These are phyloP conservation scores for Pseudocercospora vitis DNA, from an alignment of 2,329 filamentous ascomycete genomes.

Conservation along the genomic window DNA sequence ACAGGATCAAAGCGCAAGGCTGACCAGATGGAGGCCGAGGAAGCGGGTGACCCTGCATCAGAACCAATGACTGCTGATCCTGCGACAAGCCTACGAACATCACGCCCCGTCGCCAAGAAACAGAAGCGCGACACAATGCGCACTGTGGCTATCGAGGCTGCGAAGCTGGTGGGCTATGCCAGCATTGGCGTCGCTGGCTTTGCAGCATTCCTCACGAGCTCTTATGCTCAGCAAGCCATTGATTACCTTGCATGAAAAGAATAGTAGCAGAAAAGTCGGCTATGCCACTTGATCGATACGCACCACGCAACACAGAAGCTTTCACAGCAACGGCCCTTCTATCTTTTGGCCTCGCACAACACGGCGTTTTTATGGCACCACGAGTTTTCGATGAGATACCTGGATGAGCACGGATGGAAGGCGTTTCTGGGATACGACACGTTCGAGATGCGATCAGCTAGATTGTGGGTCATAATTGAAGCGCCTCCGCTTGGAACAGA, in stretches of 20 bases:
- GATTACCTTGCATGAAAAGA: slow-evolving; percentile 26
- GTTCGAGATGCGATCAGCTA: too few species aligned
- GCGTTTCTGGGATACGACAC: not conserved
- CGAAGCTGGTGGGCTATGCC: slow-evolving; percentile 25
- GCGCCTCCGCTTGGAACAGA: too few species aligned
- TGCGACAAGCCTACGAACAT: slow-evolving; percentile 13
- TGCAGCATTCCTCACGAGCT: slow-evolving; percentile 32
- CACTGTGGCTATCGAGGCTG: slow-evolving; percentile 16
- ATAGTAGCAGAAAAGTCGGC: too few species aligned
- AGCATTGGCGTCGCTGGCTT: slow-evolving; percentile 28
- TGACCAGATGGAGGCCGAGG: slow-evolving; percentile 19
- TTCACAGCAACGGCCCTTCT: not conserved
- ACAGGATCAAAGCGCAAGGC: slow-evolving; percentile 33
- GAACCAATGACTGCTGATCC: slow-evolving; percentile 11
- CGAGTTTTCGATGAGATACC: slow-evolving; percentile 2
- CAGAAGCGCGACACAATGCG: slow-evolving; percentile 12
- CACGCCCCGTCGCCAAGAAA: slow-evolving; percentile 1
- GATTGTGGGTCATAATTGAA: too few species aligned
- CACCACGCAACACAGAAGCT: not conserved
- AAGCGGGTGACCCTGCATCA: slow-evolving; percentile 8
- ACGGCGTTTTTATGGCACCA: not conserved
- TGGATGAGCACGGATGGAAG: not conserved
- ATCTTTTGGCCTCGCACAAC: not conserved
- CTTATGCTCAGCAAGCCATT: slow-evolving; percentile 29
- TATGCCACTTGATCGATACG: too few species aligned